Percentiles rank a stretch among this genome's conserved stretches.
These are phyloP conservation scores for Penicillium sp. DNA, from an alignment of 2,329 filamentous ascomycete species.

Conservation along the genomic window DNA sequence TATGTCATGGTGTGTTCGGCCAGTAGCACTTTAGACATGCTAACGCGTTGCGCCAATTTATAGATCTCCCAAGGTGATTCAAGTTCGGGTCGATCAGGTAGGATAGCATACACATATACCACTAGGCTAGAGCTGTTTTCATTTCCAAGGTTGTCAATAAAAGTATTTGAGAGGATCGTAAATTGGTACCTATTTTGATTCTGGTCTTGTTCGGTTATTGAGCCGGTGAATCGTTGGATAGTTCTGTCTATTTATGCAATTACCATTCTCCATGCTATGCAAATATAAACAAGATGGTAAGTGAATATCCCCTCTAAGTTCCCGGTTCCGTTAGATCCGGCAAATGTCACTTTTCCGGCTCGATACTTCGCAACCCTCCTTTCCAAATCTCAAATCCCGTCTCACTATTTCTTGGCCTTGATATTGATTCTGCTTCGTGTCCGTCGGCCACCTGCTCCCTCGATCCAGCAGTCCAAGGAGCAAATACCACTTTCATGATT, in stretches of 20 bases:
- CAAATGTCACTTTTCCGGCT: background rate
- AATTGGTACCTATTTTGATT: too few relatives aligned
- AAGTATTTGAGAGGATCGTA: too few relatives aligned
- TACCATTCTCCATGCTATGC: background rate
- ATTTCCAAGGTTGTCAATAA: too few relatives aligned
- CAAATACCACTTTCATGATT: slow-evolving; percentile 88
- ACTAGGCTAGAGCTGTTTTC: too few relatives aligned
- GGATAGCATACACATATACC: too few relatives aligned
- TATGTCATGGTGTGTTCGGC: too few relatives aligned
- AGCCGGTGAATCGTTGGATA: background rate
- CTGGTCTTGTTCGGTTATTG: too few relatives aligned
- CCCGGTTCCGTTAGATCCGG: background rate
- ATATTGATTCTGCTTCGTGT: background rate
- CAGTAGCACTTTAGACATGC: too few relatives aligned
- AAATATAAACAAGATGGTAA: background rate
- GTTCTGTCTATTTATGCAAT: background rate
- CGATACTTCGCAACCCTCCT: slow-evolving; percentile 52
- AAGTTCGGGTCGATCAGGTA: too few relatives aligned
- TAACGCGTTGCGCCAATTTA: too few relatives aligned
- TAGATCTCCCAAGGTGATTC: too few relatives aligned
- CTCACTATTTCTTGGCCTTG: slow-evolving; percentile 19
- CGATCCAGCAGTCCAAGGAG: slow-evolving; percentile 66
- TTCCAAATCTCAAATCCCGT: slow-evolving; percentile 75
- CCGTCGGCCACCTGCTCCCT: slow-evolving; percentile 53
- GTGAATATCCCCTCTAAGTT: background rate